phyloP scores from a whole-genome alignment of 345 rosid species.

The Noccaea bulbosa region DNA sequence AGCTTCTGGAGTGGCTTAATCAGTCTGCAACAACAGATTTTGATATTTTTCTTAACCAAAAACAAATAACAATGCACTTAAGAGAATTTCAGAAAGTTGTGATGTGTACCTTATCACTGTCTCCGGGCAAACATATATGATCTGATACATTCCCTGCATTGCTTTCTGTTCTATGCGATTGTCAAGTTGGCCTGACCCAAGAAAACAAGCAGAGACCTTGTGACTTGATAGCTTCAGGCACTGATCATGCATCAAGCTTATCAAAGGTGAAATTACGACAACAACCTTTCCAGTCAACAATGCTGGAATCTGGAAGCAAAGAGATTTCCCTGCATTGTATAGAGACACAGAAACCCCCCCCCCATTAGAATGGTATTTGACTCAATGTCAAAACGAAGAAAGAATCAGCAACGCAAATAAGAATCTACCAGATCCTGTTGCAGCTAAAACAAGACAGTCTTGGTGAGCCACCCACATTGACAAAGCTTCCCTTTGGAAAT shows the following conservation, averaged over 20 bases:
- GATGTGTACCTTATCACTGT: constrained; percentile 59
- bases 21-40: constrained; percentile 55
- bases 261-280: constrained; percentile 88
- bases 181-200: constrained; percentile 95
- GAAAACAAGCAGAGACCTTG: constrained; percentile 88
- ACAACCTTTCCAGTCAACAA: constrained; percentile 77
- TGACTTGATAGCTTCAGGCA: constrained; percentile 79
- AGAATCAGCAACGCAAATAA: background rate
- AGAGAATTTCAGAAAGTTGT: constrained; percentile 11
- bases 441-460: constrained; percentile 89
- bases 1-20: constrained; percentile 74
- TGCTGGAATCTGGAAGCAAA: constrained; percentile 94
- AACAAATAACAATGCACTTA: background rate
- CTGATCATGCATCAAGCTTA: constrained; percentile 95
- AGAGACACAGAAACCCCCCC: constrained; percentile 10
- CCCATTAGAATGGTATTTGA: background rate
- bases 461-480: constrained; percentile 68
- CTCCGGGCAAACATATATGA: constrained; percentile 92
- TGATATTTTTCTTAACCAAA: constrained; percentile 12
- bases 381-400: constrained; percentile 11
- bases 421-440: constrained; percentile 84
- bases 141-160: constrained; percentile 75
- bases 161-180: constrained; percentile 81
- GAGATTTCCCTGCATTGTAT: constrained; percentile 70
- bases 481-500: constrained; percentile 81